Percentiles rank a stretch among this genome's conserved stretches.
These are phyloP conservation scores for Pseudotulostoma volvatum DNA, from an alignment of 495 filamentous ascomycete species.

Conservation along the genomic window DNA sequence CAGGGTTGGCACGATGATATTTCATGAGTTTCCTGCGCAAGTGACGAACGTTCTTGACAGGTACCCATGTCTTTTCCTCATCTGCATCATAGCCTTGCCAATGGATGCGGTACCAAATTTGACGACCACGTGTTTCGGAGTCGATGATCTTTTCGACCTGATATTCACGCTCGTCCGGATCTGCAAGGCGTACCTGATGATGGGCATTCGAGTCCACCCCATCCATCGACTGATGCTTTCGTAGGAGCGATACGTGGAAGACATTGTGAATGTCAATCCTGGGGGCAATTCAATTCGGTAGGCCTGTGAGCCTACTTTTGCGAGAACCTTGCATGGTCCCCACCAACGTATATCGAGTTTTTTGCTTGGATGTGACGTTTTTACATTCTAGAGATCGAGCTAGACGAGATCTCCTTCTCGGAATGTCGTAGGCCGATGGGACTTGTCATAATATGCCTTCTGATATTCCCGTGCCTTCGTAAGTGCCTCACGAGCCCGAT, in stretches of 20 bases:
- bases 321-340: not conserved
- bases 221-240: no score
- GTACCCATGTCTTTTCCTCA: not conserved
- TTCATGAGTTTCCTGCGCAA: not conserved
- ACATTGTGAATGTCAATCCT: no score
- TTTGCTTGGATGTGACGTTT: not conserved
- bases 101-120: no score
- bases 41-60: not conserved
- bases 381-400: not conserved
- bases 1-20: not conserved
- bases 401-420: not conserved
- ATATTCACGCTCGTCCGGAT: no score
- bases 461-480: not conserved
- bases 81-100: no score
- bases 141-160: no score
- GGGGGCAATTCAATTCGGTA: not conserved
- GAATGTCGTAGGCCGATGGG: not conserved
- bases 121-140: no score
- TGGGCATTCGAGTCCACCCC: no score
- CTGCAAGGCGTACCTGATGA: no score
- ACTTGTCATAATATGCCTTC: not conserved
- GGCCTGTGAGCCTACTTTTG: not conserved
- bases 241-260: no score
- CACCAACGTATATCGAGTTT: not conserved
- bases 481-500: not conserved